These are phyloP conservation scores for Senna tora DNA, from an alignment of 306 rosid species.

Conservation along the genomic window DNA sequence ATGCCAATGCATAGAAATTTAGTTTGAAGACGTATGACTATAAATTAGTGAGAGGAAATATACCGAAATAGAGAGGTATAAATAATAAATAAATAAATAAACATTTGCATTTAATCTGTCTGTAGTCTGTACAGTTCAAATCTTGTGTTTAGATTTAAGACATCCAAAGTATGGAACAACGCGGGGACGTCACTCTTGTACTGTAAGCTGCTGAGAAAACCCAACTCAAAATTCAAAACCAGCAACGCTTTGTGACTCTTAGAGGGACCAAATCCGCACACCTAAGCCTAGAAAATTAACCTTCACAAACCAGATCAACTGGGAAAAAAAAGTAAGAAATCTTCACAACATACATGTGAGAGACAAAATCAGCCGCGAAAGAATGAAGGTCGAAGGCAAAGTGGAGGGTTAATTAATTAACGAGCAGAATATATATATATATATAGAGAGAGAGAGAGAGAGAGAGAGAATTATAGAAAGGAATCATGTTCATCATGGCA, in stretches of 20 bases:
- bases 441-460: no score
- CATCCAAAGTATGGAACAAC: constrained; percentile 29
- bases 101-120: constrained; percentile 31
- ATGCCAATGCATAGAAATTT: neutral
- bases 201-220: neutral
- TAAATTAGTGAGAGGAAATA: neutral
- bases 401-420: no score
- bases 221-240: constrained; percentile 27
- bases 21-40: neutral
- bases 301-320: constrained; percentile 40
- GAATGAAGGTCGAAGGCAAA: constrained; percentile 17
- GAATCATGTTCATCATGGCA: constrained; percentile 66
- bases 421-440: no score
- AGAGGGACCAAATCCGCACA: constrained; percentile 22
- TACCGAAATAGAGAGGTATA: neutral
- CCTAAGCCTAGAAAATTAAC: constrained; percentile 27
- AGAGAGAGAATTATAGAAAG: no score
- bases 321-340: no score
- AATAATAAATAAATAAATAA: constrained; percentile 28
- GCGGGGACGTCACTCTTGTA: constrained; percentile 18
- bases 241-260: constrained; percentile 31
- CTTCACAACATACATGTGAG: no score
- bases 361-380: no score
- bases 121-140: constrained; percentile 43
- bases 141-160: constrained; percentile 26